Percentiles rank a stretch among this genome's conserved stretches.
Evolutionary conservation across 768 basidiomycete genomes (phyloP).

Genomic region (Naganishia vishniacii): DNA sequence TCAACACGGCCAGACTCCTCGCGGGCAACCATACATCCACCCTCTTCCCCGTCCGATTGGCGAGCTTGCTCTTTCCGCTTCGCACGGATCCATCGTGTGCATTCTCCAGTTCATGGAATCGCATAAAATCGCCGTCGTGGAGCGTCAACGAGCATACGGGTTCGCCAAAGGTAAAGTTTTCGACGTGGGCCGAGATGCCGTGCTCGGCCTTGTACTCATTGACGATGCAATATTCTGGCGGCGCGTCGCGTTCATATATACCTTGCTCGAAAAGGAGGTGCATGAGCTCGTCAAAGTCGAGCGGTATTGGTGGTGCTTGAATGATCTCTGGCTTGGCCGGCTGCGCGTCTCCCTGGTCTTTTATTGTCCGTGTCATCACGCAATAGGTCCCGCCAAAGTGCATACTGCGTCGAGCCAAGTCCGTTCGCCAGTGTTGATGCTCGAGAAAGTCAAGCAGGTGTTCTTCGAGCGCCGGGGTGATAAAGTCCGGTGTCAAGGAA

Average conservation of each 20-base stretch:
- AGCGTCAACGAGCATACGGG: constrained; percentile 5
- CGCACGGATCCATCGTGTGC: constrained; percentile 9
- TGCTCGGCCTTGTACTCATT: constrained; percentile 7
- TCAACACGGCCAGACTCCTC: constrained; percentile 7
- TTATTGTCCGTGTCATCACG: neutral
- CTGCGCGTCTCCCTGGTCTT: neutral
- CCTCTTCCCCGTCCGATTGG: constrained; percentile 1
- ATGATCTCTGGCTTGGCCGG: neutral
- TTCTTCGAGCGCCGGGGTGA: neutral
- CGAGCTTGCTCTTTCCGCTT: constrained; percentile 6
- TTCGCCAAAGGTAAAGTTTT: constrained; percentile 19
- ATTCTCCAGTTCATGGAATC: neutral
- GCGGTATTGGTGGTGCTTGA: constrained; percentile 7
- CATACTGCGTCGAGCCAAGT: neutral
- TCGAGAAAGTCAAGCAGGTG: neutral
- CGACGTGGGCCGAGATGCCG: constrained; percentile 11
- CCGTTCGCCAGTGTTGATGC: neutral
- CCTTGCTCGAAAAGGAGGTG: neutral
- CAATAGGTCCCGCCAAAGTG: constrained; percentile 16
- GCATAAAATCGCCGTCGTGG: constrained; percentile 17
- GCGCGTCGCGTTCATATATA: neutral
- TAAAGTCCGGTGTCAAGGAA: neutral
- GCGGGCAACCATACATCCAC: constrained; percentile 16
- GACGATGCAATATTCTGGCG: constrained; percentile 16
- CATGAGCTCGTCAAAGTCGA: neutral